Evolutionary conservation across 2,329 filamentous ascomycete species (phyloP).

Genomic region (Fulvia fulva): DNA sequence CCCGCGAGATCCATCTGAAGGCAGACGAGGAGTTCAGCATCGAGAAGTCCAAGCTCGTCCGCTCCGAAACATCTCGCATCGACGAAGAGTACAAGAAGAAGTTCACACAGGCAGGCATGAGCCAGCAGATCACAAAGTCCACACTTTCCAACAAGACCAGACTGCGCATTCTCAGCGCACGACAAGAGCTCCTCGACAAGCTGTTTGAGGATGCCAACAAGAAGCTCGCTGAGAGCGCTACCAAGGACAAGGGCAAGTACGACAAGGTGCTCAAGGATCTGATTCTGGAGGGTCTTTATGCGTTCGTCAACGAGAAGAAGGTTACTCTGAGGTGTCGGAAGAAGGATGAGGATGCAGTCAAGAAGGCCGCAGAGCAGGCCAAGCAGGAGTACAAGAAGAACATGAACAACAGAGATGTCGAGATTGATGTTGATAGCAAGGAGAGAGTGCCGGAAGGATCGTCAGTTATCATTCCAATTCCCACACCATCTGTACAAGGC

Average conservation of each 20-base stretch:
- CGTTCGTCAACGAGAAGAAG: conserved; percentile 70
- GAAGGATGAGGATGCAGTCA: conserved; percentile 70
- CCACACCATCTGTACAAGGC: neutral
- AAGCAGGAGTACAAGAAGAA: conserved; percentile 79
- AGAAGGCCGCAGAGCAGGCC: conserved; percentile 74
- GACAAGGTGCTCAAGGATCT: conserved; percentile 71
- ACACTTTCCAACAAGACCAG: conserved; percentile 95
- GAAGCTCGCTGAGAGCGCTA: conserved; percentile 56
- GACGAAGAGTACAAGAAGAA: conserved; percentile 95
- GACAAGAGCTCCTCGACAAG: conserved; percentile 85
- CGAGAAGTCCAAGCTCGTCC: conserved; percentile 97
- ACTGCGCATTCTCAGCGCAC: conserved; percentile 77
- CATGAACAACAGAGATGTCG: conserved; percentile 57
- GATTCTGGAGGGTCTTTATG: conserved; percentile 85
- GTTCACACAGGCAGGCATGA: conserved; percentile 97
- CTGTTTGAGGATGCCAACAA: conserved; percentile 79
- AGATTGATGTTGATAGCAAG: conserved; percentile 70
- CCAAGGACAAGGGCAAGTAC: conserved; percentile 71
- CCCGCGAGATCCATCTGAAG: conserved; percentile 95
- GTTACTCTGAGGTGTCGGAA: conserved; percentile 71
- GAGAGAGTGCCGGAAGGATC: conserved; percentile 74
- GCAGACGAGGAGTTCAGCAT: conserved; percentile 99
- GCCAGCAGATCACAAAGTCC: conserved; percentile 95
- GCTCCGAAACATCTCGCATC: conserved; percentile 89
- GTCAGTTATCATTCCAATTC: conserved; percentile 54